Base-by-base conservation (phyloP, 2,329 filamentous ascomycete genomes). In the Xylaria multiplex region DNA sequence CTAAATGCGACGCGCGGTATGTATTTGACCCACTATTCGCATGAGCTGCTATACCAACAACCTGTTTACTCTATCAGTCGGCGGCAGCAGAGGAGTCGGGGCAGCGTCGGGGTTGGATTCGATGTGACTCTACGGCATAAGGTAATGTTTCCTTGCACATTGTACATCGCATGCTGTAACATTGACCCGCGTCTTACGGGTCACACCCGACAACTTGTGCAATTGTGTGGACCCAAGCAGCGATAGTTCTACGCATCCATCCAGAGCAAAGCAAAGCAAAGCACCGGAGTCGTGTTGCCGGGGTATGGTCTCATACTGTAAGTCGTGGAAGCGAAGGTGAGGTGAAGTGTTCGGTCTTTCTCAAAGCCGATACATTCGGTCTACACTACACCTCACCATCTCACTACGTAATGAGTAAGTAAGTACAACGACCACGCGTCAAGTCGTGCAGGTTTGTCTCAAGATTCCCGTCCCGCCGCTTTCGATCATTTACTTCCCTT, bases 101-200 rank as follows among this genome's bases (percentile, higher is more conserved):
- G 27, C 27, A 27, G 27, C 2, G 24, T 56, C 3, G 52, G 59
- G 32, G 59, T 59, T 27, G 37, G 49, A 56, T 45, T 32, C 49
- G n/a, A 64, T 56, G 56, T 50, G 42, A 24, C 64, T 52, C 32
- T 55, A 22, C 11, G 52, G 55, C 19, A 59, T 55, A 53, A 42
- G 30, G 35, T 42, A 24, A 62, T 58, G 40, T 54, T 57, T 16
- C 40, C 54, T 32, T 55, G 14, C 55, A 48, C 46, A 67, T 59
- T 50, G 43, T 64, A 40, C 64, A 64, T 45, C 55, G 27, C 40
- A 56, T 56, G 32, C 40, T 14, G 53, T 27, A 55, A 45, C 61
- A 53, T 57, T 67, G 30, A 35, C 60, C 56, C 60, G 57, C 65
- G 58, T 67, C 56, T 49, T 35, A 60, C 65, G 55, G 57, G 46